Base-by-base conservation (phyloP, 306 rosid genomes). In the Begonia masoniana region DNA sequence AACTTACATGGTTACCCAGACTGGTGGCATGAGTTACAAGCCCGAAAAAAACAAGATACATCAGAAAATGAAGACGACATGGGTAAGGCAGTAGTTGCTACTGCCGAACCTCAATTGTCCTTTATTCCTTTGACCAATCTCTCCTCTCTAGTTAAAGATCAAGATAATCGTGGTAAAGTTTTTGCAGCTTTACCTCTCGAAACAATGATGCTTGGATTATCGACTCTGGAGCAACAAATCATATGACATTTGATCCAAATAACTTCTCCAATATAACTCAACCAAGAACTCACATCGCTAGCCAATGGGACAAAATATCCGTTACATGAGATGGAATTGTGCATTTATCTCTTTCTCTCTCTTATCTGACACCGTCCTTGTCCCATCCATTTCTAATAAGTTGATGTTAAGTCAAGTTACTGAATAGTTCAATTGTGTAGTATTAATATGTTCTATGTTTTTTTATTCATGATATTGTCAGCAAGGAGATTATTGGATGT, bases 381-480 rank as follows among this genome's bases (percentile, higher is more conserved):
- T 58, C 31, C 23, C 54, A 24, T 58, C 62, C 47, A 21, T 58
- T 1, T 58, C 62, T 9, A 15, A 47, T 13, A 58, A 58, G 21
- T 46, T 58, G 47, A 14, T 59, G 36, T 49, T 59, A n/a, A 14
- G 55, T 31, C 35, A 59, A 14, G 26, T 48, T 10, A 47, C 26
- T 21, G 15, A 24, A 8, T 43, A 57, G 9, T 16, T 47, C 1
- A 57, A 57, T 45, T 57, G 14, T 58, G 41, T 13, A 12, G 43
- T 47, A 24, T 35, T 47, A 1, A 59, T 59, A 9, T 48, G 47
- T 10, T 12, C 49, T 16, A 59, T 15, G 7, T 59, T 59, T n/a
- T 59, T 26, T 59, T 49, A 13, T 52, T 45, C 47, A 53, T 15
- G 43, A 62, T 62, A 21, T 62, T 62, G 16, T 43, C 53, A 51